Evolutionary conservation across 2,329 filamentous ascomycete genomes (phyloP), one percentile per base, ranked within the genome.

Genomic region (Davidsoniella eucalypti): DNA sequence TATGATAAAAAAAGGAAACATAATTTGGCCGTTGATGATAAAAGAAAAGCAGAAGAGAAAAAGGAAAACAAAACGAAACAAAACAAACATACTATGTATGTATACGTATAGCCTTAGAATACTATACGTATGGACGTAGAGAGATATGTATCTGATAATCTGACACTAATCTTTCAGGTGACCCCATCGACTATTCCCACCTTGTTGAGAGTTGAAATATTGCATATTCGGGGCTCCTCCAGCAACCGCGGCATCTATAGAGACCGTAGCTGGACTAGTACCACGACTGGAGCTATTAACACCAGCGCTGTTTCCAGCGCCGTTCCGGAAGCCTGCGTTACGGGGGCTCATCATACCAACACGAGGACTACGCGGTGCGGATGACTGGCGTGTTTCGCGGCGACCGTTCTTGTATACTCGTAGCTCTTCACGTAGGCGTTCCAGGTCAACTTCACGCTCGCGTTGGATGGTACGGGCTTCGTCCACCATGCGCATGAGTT

Each of bases 281-380:
- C 69, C 72, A 25, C 72, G 66, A 53, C 71, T 75, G 43, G 67
- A 64, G 12, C 62, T 60, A 23, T 61, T 61, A n/a, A 52, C 57
- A 29, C 42, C 47, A 21, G 61, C 60, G 9, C 56, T 59, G 12
- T 33, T 33, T 9, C 29, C 29, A 4, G 36, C 37, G 23, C 29
- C 37, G 25, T 37, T 43, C 38, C 52, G 33, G 47, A 46, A 50
- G 33, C 54, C 57, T 12, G 58, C 58, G 39, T 61, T 63, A 2
- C 67, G 61, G 2, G 74, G 74, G 54, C 73, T 76, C 64, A 75
- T 70, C 48, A 75, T 63, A 29, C 68, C 65, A 55, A 71, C 64
- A 5, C 72, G 67, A n/a, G 75, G 75, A 57, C 74, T 78, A 18
- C 72, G 70, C 46, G 75, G 75, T 18, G 76, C 73, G 55, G 74